Evolutionary conservation across 2,329 filamentous ascomycete species (phyloP), one percentile per base, ranked within the genome.

Genomic region (Calcarisporium arbuscula): DNA sequence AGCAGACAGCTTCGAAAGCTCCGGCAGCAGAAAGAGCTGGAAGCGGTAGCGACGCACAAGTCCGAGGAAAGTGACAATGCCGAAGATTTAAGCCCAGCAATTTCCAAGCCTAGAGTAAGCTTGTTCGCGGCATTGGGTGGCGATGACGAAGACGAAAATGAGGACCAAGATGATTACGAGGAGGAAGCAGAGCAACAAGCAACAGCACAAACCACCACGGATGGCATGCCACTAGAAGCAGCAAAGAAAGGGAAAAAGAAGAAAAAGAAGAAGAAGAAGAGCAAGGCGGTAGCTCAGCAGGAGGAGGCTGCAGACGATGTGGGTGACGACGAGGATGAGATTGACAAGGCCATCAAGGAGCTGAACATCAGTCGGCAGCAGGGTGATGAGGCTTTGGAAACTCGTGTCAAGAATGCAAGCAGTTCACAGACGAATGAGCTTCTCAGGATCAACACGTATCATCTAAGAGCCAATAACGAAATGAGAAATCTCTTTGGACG

Each of bases 401-500:
- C n/a, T n/a, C n/a, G n/a, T n/a, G n/a, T n/a, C n/a, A n/a, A n/a
- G n/a, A n/a, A n/a, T n/a, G n/a, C n/a, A n/a, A n/a, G n/a, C n/a
- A n/a, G n/a, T n/a, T 34, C 52, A 10, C 48, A 57, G 10, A 53
- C 61, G 27, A 64, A 62, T 37, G 50, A 61, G 19, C 59, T 74
- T 5, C 55, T 77, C 3, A 56, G 61, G 19, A 65, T 75, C 48
- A 72, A 72, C 46, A 75, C 80, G 1, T 74, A 84, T 45, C 77
- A 88, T 47, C 72, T 98, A 9, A 89, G 90, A 53, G 85, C 85
- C 7, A 70, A 82, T 22, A 94, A 95, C 51, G 92, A 98, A 64
- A 95, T 98, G 87, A 82, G 72, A 32, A 65, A 62, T 19, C 57
- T 78, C 3, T 79, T 72, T 55, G 75, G 68, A 6, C 65, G 63